Conservation (phyloP, 768 basidiomycete genomes). For the Pleurotus giganteus region DNA sequence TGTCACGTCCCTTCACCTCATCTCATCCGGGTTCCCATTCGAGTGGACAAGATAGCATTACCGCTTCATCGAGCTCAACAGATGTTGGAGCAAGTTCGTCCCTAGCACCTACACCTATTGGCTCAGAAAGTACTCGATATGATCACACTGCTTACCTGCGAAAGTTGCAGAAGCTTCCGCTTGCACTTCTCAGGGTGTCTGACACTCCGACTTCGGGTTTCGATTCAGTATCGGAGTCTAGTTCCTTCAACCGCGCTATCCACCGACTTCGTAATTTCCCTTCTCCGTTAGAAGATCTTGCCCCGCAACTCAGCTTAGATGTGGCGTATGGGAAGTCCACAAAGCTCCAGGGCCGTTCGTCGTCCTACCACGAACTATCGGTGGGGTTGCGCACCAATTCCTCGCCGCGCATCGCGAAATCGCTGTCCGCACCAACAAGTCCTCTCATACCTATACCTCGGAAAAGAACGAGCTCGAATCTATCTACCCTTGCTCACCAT, state of each 20-base stretch:
- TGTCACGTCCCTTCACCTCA: no score
- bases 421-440: neutral
- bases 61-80: neutral
- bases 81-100: neutral
- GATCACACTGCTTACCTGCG: no score
- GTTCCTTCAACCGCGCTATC: neutral
- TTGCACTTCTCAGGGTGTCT: no score
- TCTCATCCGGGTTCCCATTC: conserved; percentile 22
- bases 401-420: neutral
- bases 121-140: no score
- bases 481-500: neutral
- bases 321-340: neutral
- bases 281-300: neutral
- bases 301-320: neutral
- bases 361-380: neutral
- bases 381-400: neutral
- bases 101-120: no score
- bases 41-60: neutral
- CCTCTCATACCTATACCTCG: neutral
- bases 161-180: no score
- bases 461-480: neutral
- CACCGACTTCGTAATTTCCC: neutral
- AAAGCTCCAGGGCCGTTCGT: neutral
- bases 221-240: no score
- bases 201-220: no score